Percentiles rank a stretch among this genome's conserved stretches.
Conservation (phyloP, 2,329 filamentous ascomycete species). For the Metarhizium rileyi region DNA sequence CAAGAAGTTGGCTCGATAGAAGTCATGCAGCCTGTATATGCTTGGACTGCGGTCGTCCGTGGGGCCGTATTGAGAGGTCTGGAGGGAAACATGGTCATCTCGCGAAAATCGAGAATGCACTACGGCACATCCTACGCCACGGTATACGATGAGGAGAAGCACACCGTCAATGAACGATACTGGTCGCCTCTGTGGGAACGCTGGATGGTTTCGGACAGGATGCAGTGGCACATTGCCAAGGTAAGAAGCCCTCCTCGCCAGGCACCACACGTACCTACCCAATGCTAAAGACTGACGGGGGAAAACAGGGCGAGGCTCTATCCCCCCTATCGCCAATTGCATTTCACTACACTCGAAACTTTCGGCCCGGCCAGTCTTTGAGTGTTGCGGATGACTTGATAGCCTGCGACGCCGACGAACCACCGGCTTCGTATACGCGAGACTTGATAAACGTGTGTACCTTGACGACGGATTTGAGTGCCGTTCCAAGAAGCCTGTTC, state of each 20-base stretch:
- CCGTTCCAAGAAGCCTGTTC: constrained; percentile 64
- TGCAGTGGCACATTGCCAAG: constrained; percentile 82
- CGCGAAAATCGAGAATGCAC: constrained; percentile 62
- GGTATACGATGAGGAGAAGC: constrained; percentile 66
- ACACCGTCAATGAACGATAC: constrained; percentile 63
- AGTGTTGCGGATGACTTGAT: constrained; percentile 74
- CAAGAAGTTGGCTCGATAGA: constrained; percentile 52
- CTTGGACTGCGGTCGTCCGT: constrained; percentile 72
- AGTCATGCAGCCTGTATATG: constrained; percentile 73
- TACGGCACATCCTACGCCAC: constrained; percentile 78
- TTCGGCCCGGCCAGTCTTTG: constrained; percentile 66
- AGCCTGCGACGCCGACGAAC: constrained; percentile 60
- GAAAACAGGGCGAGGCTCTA: constrained; percentile 57
- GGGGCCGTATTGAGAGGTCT: constrained; percentile 67
- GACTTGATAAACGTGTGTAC: constrained; percentile 67
- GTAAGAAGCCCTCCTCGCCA: constrained; percentile 32
- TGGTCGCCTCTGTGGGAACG: constrained; percentile 73
- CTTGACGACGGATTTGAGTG: constrained; percentile 68
- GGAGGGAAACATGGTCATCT: constrained; percentile 72
- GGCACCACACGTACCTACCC: not conserved
- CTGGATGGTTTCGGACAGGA: constrained; percentile 75
- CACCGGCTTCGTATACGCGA: constrained; percentile 48
- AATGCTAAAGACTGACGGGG: not conserved
- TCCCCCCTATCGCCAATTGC: constrained; percentile 66
- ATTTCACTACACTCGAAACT: constrained; percentile 81